Evolutionary conservation across 2,329 filamentous ascomycete genomes (phyloP), one percentile per base, ranked within the genome.

Genomic region (Cryphonectria naterciae): DNA sequence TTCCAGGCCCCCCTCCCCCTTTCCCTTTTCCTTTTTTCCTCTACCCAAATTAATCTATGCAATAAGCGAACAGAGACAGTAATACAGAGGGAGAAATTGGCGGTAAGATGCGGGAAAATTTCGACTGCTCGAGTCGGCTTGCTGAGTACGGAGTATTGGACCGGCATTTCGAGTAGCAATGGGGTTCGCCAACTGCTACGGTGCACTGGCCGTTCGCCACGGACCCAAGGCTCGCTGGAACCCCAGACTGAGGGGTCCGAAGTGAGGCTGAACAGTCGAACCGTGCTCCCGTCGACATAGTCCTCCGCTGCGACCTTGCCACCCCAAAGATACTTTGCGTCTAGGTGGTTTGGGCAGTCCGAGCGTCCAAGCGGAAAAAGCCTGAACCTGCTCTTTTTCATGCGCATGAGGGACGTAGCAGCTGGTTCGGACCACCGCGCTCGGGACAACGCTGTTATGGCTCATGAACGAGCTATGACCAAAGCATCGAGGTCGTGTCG

Each of bases 201-300:
- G n/a, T 52, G 67, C 37, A 64, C 43, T 68, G 67, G 46, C 49
- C 43, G 64, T 63, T 22, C 49, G 56, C 41, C 41, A 52, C 58
- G 39, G 19, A 35, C 19, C 28, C 22, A 37, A 25, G 13, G 43
- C 17, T 39, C n/a, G 17, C 52, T 49, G 22, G 46, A 28, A 43
- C 35, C 52, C 32, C n/a, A 60, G 56, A 49, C 54, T 25, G 25
- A 64, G 58, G 41, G 43, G 32, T 54, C 58, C 46, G 35, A 43
- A 39, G 43, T 54, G 49, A 68, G 67, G 67, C 67, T 68, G 67
- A 64, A 68, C 43, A 41, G 58, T 56, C 67, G 67, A 68, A 68
- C 58, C 58, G 60, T 68, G 67, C 67, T 39, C 17, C 67, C 32
- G 56, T 62, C 3, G 41, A 32, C 25, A 22, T 49, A 17, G 56